A percentile compares a stretch with the other conserved stretches of the same genome.
Evolutionary conservation across 1,139 yeast genomes (phyloP).

Genomic region (Diutina pseudorugosa): DNA sequence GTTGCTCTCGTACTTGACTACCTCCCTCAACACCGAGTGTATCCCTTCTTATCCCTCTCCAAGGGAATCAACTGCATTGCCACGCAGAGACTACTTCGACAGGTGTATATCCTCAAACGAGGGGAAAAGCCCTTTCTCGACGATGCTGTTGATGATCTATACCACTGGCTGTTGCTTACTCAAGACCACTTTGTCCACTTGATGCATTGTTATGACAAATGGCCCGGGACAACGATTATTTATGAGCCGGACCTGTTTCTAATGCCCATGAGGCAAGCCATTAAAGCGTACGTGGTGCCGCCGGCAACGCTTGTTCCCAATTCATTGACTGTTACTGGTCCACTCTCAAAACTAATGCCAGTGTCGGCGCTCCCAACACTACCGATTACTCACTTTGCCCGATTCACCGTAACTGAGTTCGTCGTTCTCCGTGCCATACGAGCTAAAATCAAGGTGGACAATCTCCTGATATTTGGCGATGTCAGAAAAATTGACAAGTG

Average conservation of each 20-base stretch:
- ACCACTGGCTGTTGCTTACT: not conserved
- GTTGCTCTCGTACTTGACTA: not conserved
- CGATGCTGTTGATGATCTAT: not conserved
- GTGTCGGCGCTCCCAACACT: too few species aligned
- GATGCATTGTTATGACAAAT: not conserved
- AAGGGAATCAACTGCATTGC: not conserved
- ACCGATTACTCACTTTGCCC: too few species aligned
- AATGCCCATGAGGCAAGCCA: too few species aligned
- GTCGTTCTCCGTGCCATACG: not conserved
- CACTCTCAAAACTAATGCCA: too few species aligned
- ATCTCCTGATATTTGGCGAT: not conserved
- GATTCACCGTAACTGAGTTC: not conserved
- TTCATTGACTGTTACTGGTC: too few species aligned
- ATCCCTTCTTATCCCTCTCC: not conserved
- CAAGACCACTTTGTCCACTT: not conserved
- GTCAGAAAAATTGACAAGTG: not conserved
- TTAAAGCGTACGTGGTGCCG: too few species aligned
- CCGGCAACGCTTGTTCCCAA: too few species aligned
- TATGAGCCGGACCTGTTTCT: too few species aligned
- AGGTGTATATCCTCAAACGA: not conserved
- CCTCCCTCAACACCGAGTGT: not conserved
- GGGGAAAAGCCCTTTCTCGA: not conserved
- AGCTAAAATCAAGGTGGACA: not conserved
- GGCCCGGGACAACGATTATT: not conserved
- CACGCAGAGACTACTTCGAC: not conserved